These are phyloP conservation scores for Pyrenochaeta sp. DNA, from an alignment of 2,329 filamentous ascomycete species.

Conservation along the genomic window DNA sequence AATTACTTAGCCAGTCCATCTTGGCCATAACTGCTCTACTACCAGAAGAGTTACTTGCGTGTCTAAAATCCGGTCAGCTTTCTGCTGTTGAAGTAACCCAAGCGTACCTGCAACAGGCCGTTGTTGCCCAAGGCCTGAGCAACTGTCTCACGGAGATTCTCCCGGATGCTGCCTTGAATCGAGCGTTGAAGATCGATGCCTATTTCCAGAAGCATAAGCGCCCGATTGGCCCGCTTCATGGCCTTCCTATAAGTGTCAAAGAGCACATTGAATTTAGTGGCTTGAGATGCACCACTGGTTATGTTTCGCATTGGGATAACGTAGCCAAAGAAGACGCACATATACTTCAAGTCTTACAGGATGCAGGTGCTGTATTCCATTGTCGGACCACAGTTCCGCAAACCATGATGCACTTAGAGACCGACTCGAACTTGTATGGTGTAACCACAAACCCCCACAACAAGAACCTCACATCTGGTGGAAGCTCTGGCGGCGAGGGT, in stretches of 20 bases:
- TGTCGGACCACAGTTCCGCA: slow-evolving; percentile 65
- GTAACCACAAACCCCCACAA: slow-evolving; percentile 64
- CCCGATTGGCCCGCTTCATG: slow-evolving; percentile 52
- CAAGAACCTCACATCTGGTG: slow-evolving; percentile 59
- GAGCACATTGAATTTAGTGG: slow-evolving; percentile 54
- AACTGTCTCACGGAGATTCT: slow-evolving; percentile 53
- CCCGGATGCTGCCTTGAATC: slow-evolving; percentile 49
- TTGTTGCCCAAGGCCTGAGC: slow-evolving; percentile 34
- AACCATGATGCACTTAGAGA: slow-evolving; percentile 63
- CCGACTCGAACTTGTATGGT: slow-evolving; percentile 59
- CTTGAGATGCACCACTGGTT: slow-evolving; percentile 49
- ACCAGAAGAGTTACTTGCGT: slow-evolving; percentile 28
- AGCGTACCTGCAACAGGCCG: slow-evolving; percentile 37
- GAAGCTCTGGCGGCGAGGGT: slow-evolving; percentile 65
- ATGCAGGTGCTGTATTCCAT: slow-evolving; percentile 61
- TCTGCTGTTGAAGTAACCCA: slow-evolving; percentile 34
- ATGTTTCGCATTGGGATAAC: slow-evolving; percentile 56
- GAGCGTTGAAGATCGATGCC: slow-evolving; percentile 49
- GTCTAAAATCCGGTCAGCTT: slow-evolving; percentile 27
- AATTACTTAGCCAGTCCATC: slow-evolving; percentile 18
- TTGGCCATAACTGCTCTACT: slow-evolving; percentile 29
- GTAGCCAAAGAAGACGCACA: slow-evolving; percentile 37
- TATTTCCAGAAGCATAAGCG: slow-evolving; percentile 36
- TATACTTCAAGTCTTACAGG: background rate
- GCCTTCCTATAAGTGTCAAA: slow-evolving; percentile 54